phyloP scores from a whole-genome alignment of 306 rosid species.

The Hippophae tibetana region DNA sequence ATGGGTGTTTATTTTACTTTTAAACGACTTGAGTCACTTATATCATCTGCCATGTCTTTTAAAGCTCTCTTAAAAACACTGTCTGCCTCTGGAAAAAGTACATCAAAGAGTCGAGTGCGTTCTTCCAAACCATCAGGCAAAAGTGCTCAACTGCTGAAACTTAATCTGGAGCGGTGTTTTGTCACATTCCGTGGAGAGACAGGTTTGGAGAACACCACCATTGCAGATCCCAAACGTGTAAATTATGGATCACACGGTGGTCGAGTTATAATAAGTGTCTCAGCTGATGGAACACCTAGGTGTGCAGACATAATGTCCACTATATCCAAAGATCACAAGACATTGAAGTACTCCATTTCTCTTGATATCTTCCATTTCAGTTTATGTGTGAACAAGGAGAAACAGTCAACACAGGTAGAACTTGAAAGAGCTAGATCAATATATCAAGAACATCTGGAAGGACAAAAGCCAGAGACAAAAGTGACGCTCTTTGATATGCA shows the following conservation, averaged over 20 bases:
- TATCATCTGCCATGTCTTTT: conserved; percentile 70
- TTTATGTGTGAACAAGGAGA: conserved; percentile 76
- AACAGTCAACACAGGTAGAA: conserved; percentile 80
- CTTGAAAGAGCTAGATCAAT: conserved; percentile 85
- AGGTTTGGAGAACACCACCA: conserved; percentile 59
- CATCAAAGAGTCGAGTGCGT: conserved; percentile 44
- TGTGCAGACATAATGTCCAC: conserved; percentile 66
- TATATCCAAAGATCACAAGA: conserved; percentile 47
- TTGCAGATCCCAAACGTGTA: conserved; percentile 88
- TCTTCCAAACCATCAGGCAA: conserved; percentile 65
- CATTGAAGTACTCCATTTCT: conserved; percentile 62
- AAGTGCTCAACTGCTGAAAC: conserved; percentile 64
- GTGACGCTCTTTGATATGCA: conserved; percentile 82
- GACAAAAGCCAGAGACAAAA: conserved; percentile 48
- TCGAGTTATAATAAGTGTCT: conserved; percentile 47
- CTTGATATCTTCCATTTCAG: conserved; percentile 79
- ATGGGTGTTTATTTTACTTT: conserved; percentile 66
- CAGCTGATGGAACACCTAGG: conserved; percentile 82
- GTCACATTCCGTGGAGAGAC: conserved; percentile 66
- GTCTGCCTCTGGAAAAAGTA: conserved; percentile 51
- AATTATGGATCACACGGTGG: conserved; percentile 98
- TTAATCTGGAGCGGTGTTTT: conserved; percentile 76
- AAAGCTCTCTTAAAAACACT: conserved; percentile 58
- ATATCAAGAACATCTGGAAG: conserved; percentile 78
- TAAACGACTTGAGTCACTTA: conserved; percentile 75